A percentile compares a stretch with the other conserved stretches of the same genome.
Evolutionary conservation across 495 filamentous ascomycete genomes (phyloP).

Genomic region (Tetracladium marchalianum): DNA sequence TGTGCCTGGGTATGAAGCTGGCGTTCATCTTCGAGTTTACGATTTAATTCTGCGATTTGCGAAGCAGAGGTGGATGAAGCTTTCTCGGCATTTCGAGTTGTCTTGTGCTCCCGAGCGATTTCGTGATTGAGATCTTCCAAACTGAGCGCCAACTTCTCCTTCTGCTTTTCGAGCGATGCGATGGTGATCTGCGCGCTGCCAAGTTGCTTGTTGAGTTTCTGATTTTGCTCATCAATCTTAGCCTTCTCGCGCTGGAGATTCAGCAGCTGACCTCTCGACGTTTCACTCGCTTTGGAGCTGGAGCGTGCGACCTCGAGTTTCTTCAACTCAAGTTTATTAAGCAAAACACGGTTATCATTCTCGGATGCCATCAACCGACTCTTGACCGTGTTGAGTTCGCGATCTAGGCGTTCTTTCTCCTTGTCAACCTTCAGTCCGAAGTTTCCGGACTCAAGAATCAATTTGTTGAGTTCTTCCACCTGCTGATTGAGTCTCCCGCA

Average conservation of each 20-base stretch:
- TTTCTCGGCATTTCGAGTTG: constrained; percentile 84
- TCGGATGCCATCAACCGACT: constrained; percentile 87
- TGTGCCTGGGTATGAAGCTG: constrained; percentile 83
- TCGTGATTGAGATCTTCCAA: constrained; percentile 94
- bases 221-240: constrained; percentile 74
- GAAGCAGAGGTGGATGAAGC: constrained; percentile 70
- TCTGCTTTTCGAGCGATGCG: constrained; percentile 84
- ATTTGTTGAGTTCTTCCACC: constrained; percentile 69
- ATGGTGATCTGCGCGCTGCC: constrained; percentile 79
- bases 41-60: constrained; percentile 81
- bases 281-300: constrained; percentile 76
- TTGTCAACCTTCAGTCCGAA: constrained; percentile 84
- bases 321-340: constrained; percentile 97
- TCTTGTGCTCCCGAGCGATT: constrained; percentile 81
- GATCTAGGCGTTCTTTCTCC: constrained; percentile 83
- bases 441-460: constrained; percentile 79
- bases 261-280: constrained; percentile 65
- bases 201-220: constrained; percentile 73
- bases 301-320: constrained; percentile 92
- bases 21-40: constrained; percentile 81
- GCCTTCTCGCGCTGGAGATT: constrained; percentile 76
- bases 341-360: constrained; percentile 88
- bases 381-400: constrained; percentile 86
- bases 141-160: constrained; percentile 83
- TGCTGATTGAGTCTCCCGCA: constrained; percentile 60